phyloP scores from a whole-genome alignment of 2,329 filamentous ascomycete genomes.

The Fusarium austroafricanum region DNA sequence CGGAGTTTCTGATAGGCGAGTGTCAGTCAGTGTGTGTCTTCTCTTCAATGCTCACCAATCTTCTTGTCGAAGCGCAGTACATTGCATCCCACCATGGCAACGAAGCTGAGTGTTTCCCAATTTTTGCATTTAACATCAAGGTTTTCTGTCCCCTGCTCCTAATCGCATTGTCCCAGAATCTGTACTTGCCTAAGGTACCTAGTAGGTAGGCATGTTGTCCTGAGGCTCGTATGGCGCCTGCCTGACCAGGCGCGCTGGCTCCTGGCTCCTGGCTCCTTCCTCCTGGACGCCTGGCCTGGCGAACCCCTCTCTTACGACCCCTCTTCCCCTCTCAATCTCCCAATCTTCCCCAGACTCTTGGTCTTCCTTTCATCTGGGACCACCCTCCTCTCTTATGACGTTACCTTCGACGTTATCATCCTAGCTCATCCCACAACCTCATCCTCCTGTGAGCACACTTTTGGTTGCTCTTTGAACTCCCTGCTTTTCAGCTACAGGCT shows the following conservation, averaged over 20 bases:
- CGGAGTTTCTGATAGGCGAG: neutral
- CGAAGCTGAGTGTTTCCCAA: neutral
- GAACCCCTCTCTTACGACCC: neutral
- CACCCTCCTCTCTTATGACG: no score
- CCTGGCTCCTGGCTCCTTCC: conserved; percentile 13
- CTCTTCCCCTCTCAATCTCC: neutral
- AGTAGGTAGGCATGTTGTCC: neutral
- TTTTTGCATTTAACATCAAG: neutral
- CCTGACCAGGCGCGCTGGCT: neutral
- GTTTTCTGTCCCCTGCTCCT: neutral
- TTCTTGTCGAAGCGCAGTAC: neutral
- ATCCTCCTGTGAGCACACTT: no score
- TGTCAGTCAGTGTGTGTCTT: neutral
- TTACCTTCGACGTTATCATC: no score
- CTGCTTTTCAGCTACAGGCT: no score
- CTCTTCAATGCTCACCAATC: neutral
- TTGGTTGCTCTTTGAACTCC: no score
- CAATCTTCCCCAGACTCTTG: conserved; percentile 14
- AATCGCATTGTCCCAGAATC: neutral
- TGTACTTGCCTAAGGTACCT: neutral
- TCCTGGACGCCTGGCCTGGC: conserved; percentile 6
- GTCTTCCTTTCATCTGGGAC: neutral
- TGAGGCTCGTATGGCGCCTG: conserved; percentile 24
- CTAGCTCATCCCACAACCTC: no score
- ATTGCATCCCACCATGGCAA: neutral